Conservation (phyloP, 129 eudicot species). For the Rutidosis leptorrhynchoides region DNA sequence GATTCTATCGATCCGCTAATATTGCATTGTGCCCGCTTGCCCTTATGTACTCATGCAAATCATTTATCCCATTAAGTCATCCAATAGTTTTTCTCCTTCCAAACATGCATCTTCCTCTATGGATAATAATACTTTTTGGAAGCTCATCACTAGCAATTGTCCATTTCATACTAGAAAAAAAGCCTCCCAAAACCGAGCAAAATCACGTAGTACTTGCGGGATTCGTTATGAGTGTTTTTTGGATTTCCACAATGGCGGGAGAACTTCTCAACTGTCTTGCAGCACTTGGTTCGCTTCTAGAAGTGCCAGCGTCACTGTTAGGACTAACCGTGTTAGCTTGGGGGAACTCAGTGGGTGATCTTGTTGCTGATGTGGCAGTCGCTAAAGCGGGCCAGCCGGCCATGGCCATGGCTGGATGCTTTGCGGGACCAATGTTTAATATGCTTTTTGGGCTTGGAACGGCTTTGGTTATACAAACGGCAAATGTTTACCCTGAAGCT, state of each 20-base stretch:
- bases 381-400: constrained; percentile 99
- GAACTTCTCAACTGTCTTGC: constrained; percentile 88
- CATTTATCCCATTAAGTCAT: constrained; percentile 69
- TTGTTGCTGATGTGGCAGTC: constrained; percentile 93
- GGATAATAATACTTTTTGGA: constrained; percentile 71
- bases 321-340: constrained; percentile 95
- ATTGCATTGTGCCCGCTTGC: constrained; percentile 85
- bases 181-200: constrained; percentile 86
- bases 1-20: constrained; percentile 78
- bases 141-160: constrained; percentile 76
- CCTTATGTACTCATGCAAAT: constrained; percentile 78
- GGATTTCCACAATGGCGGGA: constrained; percentile 93
- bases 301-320: constrained; percentile 68
- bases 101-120: constrained; percentile 68
- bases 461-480: constrained; percentile 80
- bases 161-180: constrained; percentile 63
- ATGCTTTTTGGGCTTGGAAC: constrained; percentile 98
- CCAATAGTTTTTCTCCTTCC: constrained; percentile 68
- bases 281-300: constrained; percentile 70
- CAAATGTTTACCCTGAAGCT: constrained; percentile 76
- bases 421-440: constrained; percentile 96
- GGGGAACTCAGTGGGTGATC: constrained; percentile 98
- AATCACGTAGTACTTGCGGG: constrained; percentile 49
- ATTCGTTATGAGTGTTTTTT: constrained; percentile 90
- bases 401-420: constrained; percentile 99